Base-by-base conservation (phyloP, 2,329 filamentous ascomycete species). In the Rutstroemia sydowiana region DNA sequence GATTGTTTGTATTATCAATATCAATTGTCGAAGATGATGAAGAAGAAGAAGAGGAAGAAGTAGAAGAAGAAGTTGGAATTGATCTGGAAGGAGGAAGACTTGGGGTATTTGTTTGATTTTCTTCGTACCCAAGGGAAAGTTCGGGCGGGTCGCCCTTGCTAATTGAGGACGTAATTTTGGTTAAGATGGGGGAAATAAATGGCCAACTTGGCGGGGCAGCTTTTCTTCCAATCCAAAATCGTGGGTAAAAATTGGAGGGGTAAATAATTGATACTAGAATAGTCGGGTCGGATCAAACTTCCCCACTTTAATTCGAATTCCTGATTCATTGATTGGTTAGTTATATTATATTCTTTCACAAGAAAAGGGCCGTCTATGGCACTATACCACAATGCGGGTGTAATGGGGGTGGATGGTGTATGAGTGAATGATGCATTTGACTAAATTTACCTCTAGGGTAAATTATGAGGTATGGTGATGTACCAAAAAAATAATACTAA, bases 151-250 rank as follows among this genome's bases (percentile, higher is more conserved):
- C 48, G 48, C 48, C 48, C 48, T 51, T 51, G 42, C 48, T 28
- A 45, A 51, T 51, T 51, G 48, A 51, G 48, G 48, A 51, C 48
- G 48, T 51, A 51, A 51, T 51, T 51, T 51, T 51, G 48, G 26
- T 46, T 51, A 46, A 28, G 42, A 51, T 46, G 42, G 48, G 48
- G 26, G 41, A 39, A 32, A 30, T 40, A 31, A 42, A 40, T 37
- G 36, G 48, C 48, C 48, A 51, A 46, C 48, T 51, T 51, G 48
- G 48, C 48, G 42, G 41, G 42, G 32, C 28, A 42, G 48, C 39
- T 14, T 32, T 42, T 23, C 40, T 26, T 20, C 18, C 14, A 34
- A 34, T 20, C 18, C 14, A 34, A 34, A 50, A 37, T 31, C 16
- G 31, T 20, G 34, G 41, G 42, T 37, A 37, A 31, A 32, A 51